Evolutionary conservation across 2,329 filamentous ascomycete genomes (phyloP).

Genomic region (Cercospora canescens): DNA sequence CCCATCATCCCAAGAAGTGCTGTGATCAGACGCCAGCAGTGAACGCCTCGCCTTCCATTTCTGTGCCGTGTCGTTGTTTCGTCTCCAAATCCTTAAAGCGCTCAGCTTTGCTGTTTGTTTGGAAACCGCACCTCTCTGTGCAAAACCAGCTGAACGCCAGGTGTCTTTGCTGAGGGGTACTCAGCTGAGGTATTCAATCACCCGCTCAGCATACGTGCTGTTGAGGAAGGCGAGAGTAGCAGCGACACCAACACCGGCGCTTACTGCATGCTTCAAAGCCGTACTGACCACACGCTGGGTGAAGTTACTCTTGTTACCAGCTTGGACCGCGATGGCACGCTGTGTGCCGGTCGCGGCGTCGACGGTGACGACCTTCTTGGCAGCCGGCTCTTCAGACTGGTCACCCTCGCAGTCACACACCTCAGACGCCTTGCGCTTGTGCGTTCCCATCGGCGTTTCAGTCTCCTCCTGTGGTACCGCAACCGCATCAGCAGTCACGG

Average conservation of each 20-base stretch:
- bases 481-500: neutral
- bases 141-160: neutral
- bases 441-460: neutral
- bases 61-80: neutral
- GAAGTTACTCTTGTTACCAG: constrained; percentile 5
- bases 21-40: neutral
- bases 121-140: neutral
- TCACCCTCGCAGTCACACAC: constrained; percentile 14
- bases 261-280: constrained; percentile 22
- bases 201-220: constrained; percentile 27
- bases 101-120: too few species aligned
- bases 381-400: constrained; percentile 6
- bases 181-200: constrained; percentile 28
- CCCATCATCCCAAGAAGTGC: neutral
- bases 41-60: neutral
- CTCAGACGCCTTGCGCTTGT: constrained; percentile 32
- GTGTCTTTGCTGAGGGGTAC: neutral
- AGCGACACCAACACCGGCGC: constrained; percentile 25
- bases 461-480: neutral
- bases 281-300: constrained; percentile 13
- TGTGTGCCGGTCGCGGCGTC: constrained; percentile 7
- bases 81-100: neutral
- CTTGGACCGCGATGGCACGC: constrained; percentile 3
- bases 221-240: constrained; percentile 30
- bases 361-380: constrained; percentile 15